Percentiles rank a stretch among this genome's conserved stretches.
phyloP scores from a whole-genome alignment of 352 stramenopile species.

The Pythium utonaiense region DNA sequence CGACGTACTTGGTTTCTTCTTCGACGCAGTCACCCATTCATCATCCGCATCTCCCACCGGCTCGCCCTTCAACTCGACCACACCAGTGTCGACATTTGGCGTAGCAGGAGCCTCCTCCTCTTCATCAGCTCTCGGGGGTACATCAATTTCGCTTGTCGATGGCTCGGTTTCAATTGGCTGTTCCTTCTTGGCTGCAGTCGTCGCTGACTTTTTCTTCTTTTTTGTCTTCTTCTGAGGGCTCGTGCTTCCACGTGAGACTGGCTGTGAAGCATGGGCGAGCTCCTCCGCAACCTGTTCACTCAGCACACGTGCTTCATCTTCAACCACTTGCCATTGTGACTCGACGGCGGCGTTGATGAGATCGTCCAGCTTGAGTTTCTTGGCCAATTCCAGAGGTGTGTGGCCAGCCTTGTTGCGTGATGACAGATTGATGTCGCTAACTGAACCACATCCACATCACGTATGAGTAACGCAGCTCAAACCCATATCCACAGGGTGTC shows the following conservation, averaged over 20 bases:
- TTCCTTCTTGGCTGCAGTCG: slow-evolving; percentile 29
- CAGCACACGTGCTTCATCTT: slow-evolving; percentile 13
- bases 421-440: slow-evolving; percentile 18
- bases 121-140: neutral
- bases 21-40: slow-evolving; percentile 25
- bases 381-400: slow-evolving; percentile 36
- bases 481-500: slow-evolving; percentile 8
- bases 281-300: slow-evolving; percentile 22
- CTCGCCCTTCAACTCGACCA: neutral
- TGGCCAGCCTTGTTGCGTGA: slow-evolving; percentile 33
- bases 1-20: slow-evolving; percentile 29
- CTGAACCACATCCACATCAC: slow-evolving; percentile 1
- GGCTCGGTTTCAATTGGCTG: neutral
- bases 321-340: slow-evolving; percentile 20
- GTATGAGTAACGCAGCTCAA: neutral
- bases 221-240: slow-evolving; percentile 25
- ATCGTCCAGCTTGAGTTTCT: slow-evolving; percentile 12
- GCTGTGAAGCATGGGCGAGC: slow-evolving; percentile 7
- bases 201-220: slow-evolving; percentile 35
- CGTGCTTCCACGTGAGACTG: slow-evolving; percentile 6
- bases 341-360: slow-evolving; percentile 21
- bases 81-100: neutral
- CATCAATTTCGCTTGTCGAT: neutral
- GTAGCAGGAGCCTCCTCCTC: neutral
- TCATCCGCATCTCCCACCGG: neutral